These are phyloP conservation scores for Papiliotrema fonsecae DNA, from an alignment of 1,284 basidiomycete species.

Conservation along the genomic window DNA sequence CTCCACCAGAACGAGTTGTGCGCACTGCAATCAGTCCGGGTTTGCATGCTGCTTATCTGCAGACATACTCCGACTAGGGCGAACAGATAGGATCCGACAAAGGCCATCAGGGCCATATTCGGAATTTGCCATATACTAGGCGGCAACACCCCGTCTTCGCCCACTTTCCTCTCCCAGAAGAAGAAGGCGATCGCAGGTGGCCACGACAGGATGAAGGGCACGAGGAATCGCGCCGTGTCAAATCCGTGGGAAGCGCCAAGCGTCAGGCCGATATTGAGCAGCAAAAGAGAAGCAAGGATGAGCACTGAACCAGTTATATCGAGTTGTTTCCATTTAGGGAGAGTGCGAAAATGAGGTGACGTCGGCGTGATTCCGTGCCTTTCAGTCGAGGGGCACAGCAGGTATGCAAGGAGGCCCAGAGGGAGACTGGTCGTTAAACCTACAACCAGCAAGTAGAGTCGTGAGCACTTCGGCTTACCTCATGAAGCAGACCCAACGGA, in stretches of 20 bases:
- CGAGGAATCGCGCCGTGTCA: constrained; percentile 12
- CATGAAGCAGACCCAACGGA: constrained; percentile 33
- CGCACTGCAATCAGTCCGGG: background rate
- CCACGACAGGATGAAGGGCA: constrained; percentile 10
- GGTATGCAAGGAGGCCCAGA: background rate
- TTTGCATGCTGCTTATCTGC: no score
- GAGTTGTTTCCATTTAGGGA: constrained; percentile 7
- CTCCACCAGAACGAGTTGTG: constrained; percentile 19
- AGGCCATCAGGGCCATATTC: constrained; percentile 30
- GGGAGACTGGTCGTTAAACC: background rate
- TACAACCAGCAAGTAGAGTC: no score
- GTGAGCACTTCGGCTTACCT: no score
- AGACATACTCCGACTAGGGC: no score
- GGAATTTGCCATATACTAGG: constrained; percentile 30
- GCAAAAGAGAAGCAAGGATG: constrained; percentile 11
- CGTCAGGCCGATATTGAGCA: constrained; percentile 19
- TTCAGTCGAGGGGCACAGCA: background rate
- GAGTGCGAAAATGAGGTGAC: no score
- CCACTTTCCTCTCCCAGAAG: constrained; percentile 24
- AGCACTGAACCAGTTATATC: constrained; percentile 7
- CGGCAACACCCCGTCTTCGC: constrained; percentile 25
- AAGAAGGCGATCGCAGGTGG: constrained; percentile 17
- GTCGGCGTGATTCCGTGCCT: no score
- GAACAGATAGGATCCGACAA: constrained; percentile 19
- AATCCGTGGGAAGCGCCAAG: constrained; percentile 16